Conservation (phyloP, 1,139 yeast species). For the Torulaspora globosa region DNA sequence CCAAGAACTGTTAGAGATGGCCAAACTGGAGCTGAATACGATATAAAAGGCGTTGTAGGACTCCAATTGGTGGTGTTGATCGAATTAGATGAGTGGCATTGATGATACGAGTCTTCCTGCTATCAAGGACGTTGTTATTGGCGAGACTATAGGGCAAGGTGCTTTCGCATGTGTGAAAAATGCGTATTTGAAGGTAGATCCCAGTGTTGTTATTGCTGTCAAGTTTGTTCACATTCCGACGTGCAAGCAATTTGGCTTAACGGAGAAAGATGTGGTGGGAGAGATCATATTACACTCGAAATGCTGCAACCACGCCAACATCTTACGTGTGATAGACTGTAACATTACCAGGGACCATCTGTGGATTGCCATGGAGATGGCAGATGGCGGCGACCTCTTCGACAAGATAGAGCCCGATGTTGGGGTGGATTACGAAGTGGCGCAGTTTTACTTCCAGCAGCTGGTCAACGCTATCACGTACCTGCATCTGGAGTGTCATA, state of each 20-base stretch:
- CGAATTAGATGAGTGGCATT: background rate
- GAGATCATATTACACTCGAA: constrained; percentile 54
- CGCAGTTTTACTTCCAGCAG: constrained; percentile 65
- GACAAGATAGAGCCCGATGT: constrained; percentile 72
- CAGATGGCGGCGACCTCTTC: constrained; percentile 66
- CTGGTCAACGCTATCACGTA: constrained; percentile 52
- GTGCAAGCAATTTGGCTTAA: constrained; percentile 44
- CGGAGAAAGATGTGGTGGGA: constrained; percentile 45
- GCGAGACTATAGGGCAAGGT: constrained; percentile 46
- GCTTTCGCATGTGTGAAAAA: constrained; percentile 44
- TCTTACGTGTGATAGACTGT: constrained; percentile 49
- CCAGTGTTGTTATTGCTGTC: constrained; percentile 46
- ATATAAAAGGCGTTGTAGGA: too few species aligned
- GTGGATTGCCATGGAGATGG: constrained; percentile 63
- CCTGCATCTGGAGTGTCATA: constrained; percentile 61
- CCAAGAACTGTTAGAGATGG: background rate
- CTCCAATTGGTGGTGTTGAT: background rate
- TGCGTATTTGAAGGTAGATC: constrained; percentile 35
- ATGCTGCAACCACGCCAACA: constrained; percentile 55
- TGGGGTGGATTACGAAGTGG: constrained; percentile 61
- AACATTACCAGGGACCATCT: constrained; percentile 51
- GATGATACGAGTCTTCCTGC: constrained; percentile 36
- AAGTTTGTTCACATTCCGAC: constrained; percentile 52
- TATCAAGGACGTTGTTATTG: constrained; percentile 38
- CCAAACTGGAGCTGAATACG: background rate